These are phyloP conservation scores for Blastomyces percursus DNA, from an alignment of 2,329 filamentous ascomycete genomes.

Conservation along the genomic window DNA sequence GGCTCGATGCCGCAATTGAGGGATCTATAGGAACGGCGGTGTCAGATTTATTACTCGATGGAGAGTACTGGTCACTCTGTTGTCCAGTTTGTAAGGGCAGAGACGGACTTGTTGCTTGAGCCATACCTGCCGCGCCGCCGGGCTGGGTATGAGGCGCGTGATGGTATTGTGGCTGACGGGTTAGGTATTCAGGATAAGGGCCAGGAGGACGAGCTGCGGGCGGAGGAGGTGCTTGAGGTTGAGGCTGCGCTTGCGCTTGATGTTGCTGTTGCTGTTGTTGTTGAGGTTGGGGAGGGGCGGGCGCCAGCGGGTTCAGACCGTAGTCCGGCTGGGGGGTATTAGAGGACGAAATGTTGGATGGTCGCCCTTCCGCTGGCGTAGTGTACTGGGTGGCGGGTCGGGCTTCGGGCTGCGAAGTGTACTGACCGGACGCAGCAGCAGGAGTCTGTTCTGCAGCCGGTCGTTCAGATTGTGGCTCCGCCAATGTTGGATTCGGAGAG, in stretches of 20 bases:
- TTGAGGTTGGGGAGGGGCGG: slow-evolving; percentile 50
- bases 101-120: slow-evolving; percentile 98
- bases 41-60: slow-evolving; percentile 71
- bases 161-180: slow-evolving; percentile 64
- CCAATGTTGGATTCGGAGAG: slow-evolving; percentile 44
- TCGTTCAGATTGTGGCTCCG: slow-evolving; percentile 66
- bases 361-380: slow-evolving; percentile 67
- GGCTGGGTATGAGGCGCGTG: slow-evolving; percentile 58
- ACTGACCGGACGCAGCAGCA: slow-evolving; percentile 49
- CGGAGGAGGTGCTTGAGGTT: slow-evolving; percentile 9
- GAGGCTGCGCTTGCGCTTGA: not conserved
- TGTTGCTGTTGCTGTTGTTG: not conserved
- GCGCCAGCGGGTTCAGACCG: slow-evolving; percentile 57
- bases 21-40: slow-evolving; percentile 98
- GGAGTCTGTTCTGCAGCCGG: slow-evolving; percentile 80
- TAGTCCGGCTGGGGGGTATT: slow-evolving; percentile 85
- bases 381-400: slow-evolving; percentile 55
- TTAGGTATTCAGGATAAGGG: slow-evolving; percentile 70
- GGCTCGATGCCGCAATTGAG: slow-evolving; percentile 86
- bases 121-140: slow-evolving; percentile 79
- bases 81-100: slow-evolving; percentile 63
- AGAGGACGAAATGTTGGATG: slow-evolving; percentile 60
- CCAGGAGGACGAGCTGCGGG: slow-evolving; percentile 10
- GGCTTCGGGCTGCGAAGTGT: slow-evolving; percentile 30
- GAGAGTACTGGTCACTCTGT: slow-evolving; percentile 61